Evolutionary conservation across 192 early-diverging fungal species (phyloP).

Genomic region (Globomyces pollinis-pini): DNA sequence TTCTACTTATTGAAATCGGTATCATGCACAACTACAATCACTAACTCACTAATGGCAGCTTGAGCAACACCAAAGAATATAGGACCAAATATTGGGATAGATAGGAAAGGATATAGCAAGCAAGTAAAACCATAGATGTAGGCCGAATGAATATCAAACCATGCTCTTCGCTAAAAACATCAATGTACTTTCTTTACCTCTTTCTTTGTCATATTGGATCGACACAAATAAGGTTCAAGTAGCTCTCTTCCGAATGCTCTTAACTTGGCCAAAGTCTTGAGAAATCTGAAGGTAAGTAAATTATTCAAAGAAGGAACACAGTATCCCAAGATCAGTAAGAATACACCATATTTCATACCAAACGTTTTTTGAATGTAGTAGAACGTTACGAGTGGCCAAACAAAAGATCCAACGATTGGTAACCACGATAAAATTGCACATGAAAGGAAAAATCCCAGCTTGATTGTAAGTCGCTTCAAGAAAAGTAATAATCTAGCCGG

Average conservation of each 20-base stretch:
- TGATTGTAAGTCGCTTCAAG: too few relatives aligned
- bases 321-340: not conserved
- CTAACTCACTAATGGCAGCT: too few relatives aligned
- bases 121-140: not conserved
- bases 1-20: too few relatives aligned
- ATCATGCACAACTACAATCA: too few relatives aligned
- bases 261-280: not conserved
- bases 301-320: not conserved
- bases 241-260: slow-evolving; percentile 2
- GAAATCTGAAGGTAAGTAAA: not conserved
- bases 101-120: not conserved
- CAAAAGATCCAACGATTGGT: slow-evolving; percentile 4
- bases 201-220: not conserved
- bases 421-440: not conserved
- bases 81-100: not conserved
- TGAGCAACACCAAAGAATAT: not conserved
- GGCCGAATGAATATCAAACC: not conserved
- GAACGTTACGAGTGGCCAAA: slow-evolving; percentile 5
- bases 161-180: not conserved
- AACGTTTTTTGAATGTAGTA: not conserved
- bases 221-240: not conserved
- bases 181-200: too few relatives aligned
- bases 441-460: too few relatives aligned
- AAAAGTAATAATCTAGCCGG: too few relatives aligned
- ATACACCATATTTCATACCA: not conserved